These are phyloP conservation scores for Alternaria brassicicola DNA, from an alignment of 2,329 filamentous ascomycete species.

Conservation along the genomic window DNA sequence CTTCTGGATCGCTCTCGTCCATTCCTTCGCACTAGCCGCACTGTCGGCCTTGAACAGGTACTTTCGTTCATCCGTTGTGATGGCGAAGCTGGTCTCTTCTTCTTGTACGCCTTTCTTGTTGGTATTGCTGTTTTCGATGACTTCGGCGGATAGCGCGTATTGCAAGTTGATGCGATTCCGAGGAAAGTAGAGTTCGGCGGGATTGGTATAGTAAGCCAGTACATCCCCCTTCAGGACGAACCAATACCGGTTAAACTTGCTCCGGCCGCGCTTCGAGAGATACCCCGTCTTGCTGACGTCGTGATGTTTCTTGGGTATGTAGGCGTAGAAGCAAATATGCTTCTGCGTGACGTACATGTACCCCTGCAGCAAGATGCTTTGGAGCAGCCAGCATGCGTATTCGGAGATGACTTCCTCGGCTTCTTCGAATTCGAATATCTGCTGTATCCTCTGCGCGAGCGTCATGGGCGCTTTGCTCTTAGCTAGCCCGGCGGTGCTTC, in stretches of 20 bases:
- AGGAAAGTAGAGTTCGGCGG: constrained; percentile 88
- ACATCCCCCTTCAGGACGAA: constrained; percentile 92
- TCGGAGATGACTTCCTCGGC: constrained; percentile 88
- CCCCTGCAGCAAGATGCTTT: constrained; percentile 89
- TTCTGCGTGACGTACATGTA: constrained; percentile 94
- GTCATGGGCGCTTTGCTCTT: constrained; percentile 55
- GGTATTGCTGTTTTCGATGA: constrained; percentile 61
- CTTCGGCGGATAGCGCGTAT: constrained; percentile 84
- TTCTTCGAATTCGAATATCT: constrained; percentile 70
- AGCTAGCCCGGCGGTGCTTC: constrained; percentile 24
- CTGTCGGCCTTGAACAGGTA: constrained; percentile 93
- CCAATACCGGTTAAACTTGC: constrained; percentile 92
- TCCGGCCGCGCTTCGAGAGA: constrained; percentile 83
- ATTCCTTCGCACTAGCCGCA: constrained; percentile 85
- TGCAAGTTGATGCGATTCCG: constrained; percentile 89
- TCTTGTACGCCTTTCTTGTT: constrained; percentile 66
- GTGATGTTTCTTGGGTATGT: constrained; percentile 84
- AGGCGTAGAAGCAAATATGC: constrained; percentile 97
- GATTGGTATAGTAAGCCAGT: constrained; percentile 83
- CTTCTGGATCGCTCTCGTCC: constrained; percentile 91
- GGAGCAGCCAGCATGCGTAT: constrained; percentile 91
- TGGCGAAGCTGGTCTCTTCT: constrained; percentile 76
- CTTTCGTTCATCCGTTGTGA: constrained; percentile 80
- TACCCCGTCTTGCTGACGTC: constrained; percentile 82
- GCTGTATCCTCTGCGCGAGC: constrained; percentile 74